Conservation (phyloP, 108 stramenopile species). For the Mediolabrus comicus region DNA sequence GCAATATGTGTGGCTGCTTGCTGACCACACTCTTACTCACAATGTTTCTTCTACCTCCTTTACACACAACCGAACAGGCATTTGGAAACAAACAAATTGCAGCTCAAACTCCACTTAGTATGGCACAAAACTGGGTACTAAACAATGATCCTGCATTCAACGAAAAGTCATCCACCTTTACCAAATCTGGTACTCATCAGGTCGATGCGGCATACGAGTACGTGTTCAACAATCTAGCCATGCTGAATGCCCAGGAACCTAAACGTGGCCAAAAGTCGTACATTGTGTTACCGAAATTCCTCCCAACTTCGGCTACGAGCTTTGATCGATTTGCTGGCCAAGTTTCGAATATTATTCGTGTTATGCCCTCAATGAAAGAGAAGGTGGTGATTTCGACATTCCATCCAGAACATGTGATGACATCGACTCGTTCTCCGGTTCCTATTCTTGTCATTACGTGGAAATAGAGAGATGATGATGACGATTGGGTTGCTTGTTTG, state of each 20-base stretch:
- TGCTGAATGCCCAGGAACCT: constrained; percentile 43
- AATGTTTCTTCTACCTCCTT: background rate
- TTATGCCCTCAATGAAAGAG: constrained; percentile 45
- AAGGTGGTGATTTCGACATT: constrained; percentile 58
- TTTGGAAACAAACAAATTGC: constrained; percentile 53
- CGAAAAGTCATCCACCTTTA: constrained; percentile 53
- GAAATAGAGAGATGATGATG: constrained; percentile 30
- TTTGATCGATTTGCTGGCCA: constrained; percentile 70
- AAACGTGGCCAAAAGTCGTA: constrained; percentile 56
- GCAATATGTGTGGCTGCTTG: background rate
- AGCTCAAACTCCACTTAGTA: constrained; percentile 48
- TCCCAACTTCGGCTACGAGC: constrained; percentile 67
- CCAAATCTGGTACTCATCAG: constrained; percentile 53
- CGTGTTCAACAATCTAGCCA: constrained; percentile 78
- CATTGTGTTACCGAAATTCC: constrained; percentile 72
- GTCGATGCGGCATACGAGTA: constrained; percentile 84
- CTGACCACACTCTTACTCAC: background rate
- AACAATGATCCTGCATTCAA: constrained; percentile 55
- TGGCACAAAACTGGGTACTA: constrained; percentile 74
- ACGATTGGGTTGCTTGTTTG: background rate
- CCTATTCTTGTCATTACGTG: constrained; percentile 73
- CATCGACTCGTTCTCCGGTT: constrained; percentile 53
- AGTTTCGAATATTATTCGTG: constrained; percentile 50
- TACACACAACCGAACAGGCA: constrained; percentile 16
- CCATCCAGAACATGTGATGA: constrained; percentile 76